Conservation (phyloP, 345 rosid species). For the Murraya koenigii region DNA sequence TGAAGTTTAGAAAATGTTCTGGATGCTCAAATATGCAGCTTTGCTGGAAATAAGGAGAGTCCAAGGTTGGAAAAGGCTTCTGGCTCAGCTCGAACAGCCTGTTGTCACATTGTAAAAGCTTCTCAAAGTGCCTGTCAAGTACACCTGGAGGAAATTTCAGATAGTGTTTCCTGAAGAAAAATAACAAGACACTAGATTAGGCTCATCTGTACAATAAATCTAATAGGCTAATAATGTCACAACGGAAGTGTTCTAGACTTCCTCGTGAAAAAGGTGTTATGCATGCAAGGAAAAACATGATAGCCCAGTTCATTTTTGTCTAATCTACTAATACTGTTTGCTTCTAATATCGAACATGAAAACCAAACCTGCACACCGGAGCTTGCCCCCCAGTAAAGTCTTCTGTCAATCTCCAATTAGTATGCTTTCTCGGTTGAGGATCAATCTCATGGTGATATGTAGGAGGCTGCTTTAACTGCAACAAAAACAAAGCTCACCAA, state of each 20-base stretch:
- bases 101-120: constrained; percentile 36
- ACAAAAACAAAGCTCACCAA: neutral
- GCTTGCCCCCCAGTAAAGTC: constrained; percentile 54
- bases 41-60: constrained; percentile 21
- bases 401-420: constrained; percentile 33
- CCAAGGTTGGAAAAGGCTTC: constrained; percentile 32
- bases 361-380: constrained; percentile 35
- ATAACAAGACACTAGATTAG: neutral
- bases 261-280: neutral
- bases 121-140: constrained; percentile 45
- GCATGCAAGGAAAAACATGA: too few species aligned
- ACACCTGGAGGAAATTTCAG: constrained; percentile 40
- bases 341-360: neutral
- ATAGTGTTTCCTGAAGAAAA: constrained; percentile 47
- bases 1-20: constrained; percentile 1
- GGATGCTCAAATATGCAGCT: neutral
- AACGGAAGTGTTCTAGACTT: too few species aligned
- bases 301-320: too few species aligned
- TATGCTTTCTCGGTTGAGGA: constrained; percentile 44
- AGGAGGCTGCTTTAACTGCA: constrained; percentile 41
- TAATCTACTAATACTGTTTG: too few species aligned
- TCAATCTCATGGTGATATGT: constrained; percentile 33
- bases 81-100: constrained; percentile 28
- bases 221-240: neutral
- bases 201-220: too few species aligned